These are phyloP conservation scores for Ganoderma resinaceum DNA, from an alignment of 1,284 basidiomycete species.

Conservation along the genomic window DNA sequence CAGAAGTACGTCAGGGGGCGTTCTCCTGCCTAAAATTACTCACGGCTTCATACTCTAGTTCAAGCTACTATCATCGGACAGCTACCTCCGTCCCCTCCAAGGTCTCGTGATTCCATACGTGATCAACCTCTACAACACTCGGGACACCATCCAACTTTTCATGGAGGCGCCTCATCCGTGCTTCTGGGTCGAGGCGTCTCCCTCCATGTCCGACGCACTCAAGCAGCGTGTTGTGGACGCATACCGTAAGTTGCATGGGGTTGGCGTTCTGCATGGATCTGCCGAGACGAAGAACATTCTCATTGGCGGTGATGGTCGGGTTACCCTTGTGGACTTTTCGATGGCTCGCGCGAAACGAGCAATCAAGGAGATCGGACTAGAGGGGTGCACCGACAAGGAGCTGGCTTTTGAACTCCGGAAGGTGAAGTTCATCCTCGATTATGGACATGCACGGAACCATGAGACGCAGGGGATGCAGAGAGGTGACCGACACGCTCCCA, in stretches of 20 bases:
- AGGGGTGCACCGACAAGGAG: slow-evolving; percentile 47
- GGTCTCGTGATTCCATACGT: slow-evolving; percentile 59
- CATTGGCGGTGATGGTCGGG: slow-evolving; percentile 59
- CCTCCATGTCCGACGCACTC: slow-evolving; percentile 34
- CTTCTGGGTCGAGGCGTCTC: slow-evolving; percentile 38
- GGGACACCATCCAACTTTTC: slow-evolving; percentile 49
- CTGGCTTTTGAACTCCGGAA: slow-evolving; percentile 59
- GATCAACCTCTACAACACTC: slow-evolving; percentile 54
- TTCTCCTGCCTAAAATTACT: neutral
- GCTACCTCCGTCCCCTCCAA: slow-evolving; percentile 57
- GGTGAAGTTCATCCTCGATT: slow-evolving; percentile 59
- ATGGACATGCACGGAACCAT: slow-evolving; percentile 13
- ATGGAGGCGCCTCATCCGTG: slow-evolving; percentile 33
- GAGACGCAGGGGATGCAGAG: neutral
- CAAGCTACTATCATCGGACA: slow-evolving; percentile 50
- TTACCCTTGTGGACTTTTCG: slow-evolving; percentile 66
- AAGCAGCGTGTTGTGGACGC: slow-evolving; percentile 33
- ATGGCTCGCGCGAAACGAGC: slow-evolving; percentile 49
- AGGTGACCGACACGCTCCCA: slow-evolving; percentile 29
- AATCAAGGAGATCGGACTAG: slow-evolving; percentile 46
- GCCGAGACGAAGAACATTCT: slow-evolving; percentile 48
- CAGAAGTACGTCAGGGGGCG: slow-evolving; percentile 3
- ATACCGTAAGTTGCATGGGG: slow-evolving; percentile 29
- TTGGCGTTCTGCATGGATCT: slow-evolving; percentile 33
- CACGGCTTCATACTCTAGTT: slow-evolving; percentile 36